Evolutionary conservation across 2,329 filamentous ascomycete species (phyloP).

Genomic region (Arthrobotrys iridis): DNA sequence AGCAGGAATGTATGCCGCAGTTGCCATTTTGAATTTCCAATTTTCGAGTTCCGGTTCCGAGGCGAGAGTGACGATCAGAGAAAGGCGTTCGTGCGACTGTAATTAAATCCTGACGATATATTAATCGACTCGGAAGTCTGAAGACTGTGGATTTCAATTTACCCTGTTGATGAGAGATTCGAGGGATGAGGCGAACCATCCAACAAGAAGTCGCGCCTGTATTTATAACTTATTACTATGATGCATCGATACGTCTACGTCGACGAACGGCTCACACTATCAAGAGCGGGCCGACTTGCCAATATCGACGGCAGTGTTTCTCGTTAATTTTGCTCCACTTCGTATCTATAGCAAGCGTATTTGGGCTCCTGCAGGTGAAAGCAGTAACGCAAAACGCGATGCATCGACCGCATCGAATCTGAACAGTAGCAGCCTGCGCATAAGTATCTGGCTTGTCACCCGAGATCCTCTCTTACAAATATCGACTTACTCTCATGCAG

Average conservation of each 20-base stretch:
- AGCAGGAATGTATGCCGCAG: constrained; percentile 19
- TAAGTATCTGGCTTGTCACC: background rate
- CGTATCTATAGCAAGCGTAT: background rate
- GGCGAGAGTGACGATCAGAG: background rate
- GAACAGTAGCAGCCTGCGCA: constrained; percentile 11
- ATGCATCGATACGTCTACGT: too few relatives aligned
- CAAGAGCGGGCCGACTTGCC: too few relatives aligned
- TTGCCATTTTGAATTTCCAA: constrained; percentile 12
- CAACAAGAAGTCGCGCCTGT: background rate
- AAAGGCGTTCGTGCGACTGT: background rate
- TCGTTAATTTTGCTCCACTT: background rate
- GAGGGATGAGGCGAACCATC: constrained; percentile 23
- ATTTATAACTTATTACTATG: constrained; percentile 1
- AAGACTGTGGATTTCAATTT: background rate
- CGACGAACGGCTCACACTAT: too few relatives aligned
- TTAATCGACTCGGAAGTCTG: too few relatives aligned
- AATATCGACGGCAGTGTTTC: background rate
- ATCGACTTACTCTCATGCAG: background rate
- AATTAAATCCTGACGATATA: too few relatives aligned
- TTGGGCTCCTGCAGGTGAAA: background rate
- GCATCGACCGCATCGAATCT: background rate
- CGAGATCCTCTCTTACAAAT: too few relatives aligned
- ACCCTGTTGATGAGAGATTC: background rate
- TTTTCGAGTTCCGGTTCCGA: background rate
- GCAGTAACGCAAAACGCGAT: constrained; percentile 28